Conservation (phyloP, 768 basidiomycete species). For the Russula sp. region DNA sequence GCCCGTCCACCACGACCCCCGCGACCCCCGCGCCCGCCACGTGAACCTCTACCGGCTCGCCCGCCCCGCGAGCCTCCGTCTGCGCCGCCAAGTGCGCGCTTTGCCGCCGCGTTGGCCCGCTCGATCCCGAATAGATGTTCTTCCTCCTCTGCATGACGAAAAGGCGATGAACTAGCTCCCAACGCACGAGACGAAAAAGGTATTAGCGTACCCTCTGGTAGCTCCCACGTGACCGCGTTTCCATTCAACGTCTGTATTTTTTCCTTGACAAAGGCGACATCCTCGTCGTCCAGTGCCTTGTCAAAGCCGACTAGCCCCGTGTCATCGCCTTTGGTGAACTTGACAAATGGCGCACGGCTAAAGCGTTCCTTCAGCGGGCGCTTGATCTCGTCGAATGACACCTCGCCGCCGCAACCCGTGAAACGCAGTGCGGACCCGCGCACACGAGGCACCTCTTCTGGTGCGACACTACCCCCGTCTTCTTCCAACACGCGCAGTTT, state of each 20-base stretch:
- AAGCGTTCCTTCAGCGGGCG: slow-evolving; percentile 43
- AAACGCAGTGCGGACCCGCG: slow-evolving; percentile 43
- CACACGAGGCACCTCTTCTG: slow-evolving; percentile 37
- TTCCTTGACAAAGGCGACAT: slow-evolving; percentile 61
- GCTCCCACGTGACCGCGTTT: slow-evolving; percentile 55
- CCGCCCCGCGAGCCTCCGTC: slow-evolving; percentile 36
- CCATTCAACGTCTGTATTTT: slow-evolving; percentile 57
- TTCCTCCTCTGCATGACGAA: slow-evolving; percentile 46
- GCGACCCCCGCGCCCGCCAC: slow-evolving; percentile 27
- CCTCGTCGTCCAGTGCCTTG: slow-evolving; percentile 63
- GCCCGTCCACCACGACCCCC: slow-evolving; percentile 27
- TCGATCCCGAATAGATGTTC: slow-evolving; percentile 69
- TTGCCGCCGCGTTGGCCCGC: slow-evolving; percentile 63
- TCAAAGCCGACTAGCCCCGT: slow-evolving; percentile 48
- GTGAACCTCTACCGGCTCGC: slow-evolving; percentile 36
- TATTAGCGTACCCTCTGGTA: slow-evolving; percentile 46
- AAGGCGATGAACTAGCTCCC: neutral
- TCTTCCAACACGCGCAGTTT: slow-evolving; percentile 59
- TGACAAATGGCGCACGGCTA: slow-evolving; percentile 40
- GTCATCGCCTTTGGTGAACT: slow-evolving; percentile 39
- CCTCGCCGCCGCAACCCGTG: slow-evolving; percentile 46
- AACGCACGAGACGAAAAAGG: neutral
- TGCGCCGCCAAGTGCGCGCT: slow-evolving; percentile 31
- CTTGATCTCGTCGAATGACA: slow-evolving; percentile 59
- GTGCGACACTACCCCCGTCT: slow-evolving; percentile 40